phyloP scores from a whole-genome alignment of 345 rosid species.

The Trapa bicornis region DNA sequence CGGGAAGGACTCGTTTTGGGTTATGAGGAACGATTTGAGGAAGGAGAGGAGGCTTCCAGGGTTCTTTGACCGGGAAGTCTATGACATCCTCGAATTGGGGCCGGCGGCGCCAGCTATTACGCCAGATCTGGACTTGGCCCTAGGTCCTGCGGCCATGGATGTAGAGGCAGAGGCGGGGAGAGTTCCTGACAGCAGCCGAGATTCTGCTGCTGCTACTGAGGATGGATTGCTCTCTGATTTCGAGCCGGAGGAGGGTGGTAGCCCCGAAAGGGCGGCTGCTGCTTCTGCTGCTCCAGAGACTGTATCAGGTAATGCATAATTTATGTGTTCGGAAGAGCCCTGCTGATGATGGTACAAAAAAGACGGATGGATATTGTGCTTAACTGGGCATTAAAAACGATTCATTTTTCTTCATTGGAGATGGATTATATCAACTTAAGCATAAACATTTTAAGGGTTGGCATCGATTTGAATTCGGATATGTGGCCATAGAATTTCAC shows the following conservation, averaged over 20 bases:
- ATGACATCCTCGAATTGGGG: slow-evolving; percentile 69
- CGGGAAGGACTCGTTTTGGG: slow-evolving; percentile 86
- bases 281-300: slow-evolving; percentile 25
- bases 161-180: slow-evolving; percentile 18
- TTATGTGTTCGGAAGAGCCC: not conserved
- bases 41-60: slow-evolving; percentile 86
- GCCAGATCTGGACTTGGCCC: slow-evolving; percentile 5
- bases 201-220: slow-evolving; percentile 40
- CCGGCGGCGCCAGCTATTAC: slow-evolving; percentile 12
- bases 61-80: slow-evolving; percentile 86
- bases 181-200: slow-evolving; percentile 50
- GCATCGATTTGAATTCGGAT: not conserved
- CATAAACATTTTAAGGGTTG: not conserved
- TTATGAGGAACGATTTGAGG: slow-evolving; percentile 84
- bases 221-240: slow-evolving; percentile 64
- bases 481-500: no score
- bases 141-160: slow-evolving; percentile 10
- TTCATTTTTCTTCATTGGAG: not conserved
- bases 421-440: not conserved
- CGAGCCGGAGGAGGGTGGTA: slow-evolving; percentile 46
- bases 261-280: slow-evolving; percentile 23
- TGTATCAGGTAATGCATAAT: slow-evolving; percentile 1
- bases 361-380: not conserved
- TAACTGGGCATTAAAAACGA: not conserved
- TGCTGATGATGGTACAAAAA: not conserved